phyloP scores from a whole-genome alignment of 1,284 basidiomycete genomes.

The Hemileia vastatrix region DNA sequence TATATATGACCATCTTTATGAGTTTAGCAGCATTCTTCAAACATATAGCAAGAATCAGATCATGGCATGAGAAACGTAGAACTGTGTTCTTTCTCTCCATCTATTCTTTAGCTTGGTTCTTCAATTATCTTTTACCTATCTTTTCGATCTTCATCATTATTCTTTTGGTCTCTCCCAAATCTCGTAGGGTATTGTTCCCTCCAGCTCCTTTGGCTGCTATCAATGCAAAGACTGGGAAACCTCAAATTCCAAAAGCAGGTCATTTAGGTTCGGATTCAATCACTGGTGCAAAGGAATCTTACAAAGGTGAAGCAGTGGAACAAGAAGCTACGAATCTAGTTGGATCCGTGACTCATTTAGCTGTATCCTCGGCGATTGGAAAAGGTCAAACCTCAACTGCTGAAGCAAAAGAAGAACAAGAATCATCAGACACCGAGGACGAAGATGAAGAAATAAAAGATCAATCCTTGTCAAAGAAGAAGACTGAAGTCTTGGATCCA shows the following conservation, averaged over 20 bases:
- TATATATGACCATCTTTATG: constrained; percentile 51
- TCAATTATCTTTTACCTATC: constrained; percentile 25
- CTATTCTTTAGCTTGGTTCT: constrained; percentile 26
- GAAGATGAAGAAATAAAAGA: background rate
- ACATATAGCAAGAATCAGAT: constrained; percentile 50
- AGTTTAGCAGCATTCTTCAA: constrained; percentile 48
- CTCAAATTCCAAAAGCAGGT: constrained; percentile 37
- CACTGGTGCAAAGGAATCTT: constrained; percentile 35
- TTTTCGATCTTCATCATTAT: constrained; percentile 38
- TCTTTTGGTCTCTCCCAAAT: constrained; percentile 49
- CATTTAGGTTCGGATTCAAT: constrained; percentile 34
- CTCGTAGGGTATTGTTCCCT: constrained; percentile 50
- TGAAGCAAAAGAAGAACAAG: background rate
- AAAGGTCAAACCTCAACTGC: constrained; percentile 20
- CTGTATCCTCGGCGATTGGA: constrained; percentile 35
- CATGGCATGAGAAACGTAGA: constrained; percentile 51
- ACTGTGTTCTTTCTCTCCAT: constrained; percentile 46
- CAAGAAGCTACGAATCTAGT: constrained; percentile 37
- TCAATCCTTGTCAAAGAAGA: background rate
- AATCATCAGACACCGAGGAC: background rate
- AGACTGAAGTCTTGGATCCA: background rate
- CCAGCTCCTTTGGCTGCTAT: constrained; percentile 48
- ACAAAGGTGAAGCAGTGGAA: constrained; percentile 36
- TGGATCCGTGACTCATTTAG: constrained; percentile 30
- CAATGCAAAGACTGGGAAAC: constrained; percentile 36